Evolutionary conservation across 2,329 filamentous ascomycete species (phyloP).

Genomic region (Microsporum ferrugineum): DNA sequence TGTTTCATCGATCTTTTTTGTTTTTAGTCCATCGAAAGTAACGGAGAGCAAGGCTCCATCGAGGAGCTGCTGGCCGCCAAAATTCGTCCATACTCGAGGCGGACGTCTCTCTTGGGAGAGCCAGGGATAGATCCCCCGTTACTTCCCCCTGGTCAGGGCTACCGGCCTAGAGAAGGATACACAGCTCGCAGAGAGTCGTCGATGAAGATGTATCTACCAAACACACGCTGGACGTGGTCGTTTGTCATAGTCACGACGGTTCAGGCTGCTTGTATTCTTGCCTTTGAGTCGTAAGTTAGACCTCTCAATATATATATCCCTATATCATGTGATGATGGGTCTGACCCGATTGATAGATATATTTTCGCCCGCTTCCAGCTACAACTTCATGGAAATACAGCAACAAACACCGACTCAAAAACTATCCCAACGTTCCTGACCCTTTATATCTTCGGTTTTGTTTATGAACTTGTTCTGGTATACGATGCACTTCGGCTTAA

Average conservation of each 20-base stretch:
- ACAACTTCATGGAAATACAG: conserved; percentile 34
- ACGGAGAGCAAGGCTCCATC: conserved; percentile 22
- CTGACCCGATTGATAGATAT: conserved; percentile 47
- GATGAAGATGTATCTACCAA: conserved; percentile 61
- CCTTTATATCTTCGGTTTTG: conserved; percentile 91
- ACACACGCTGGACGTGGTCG: conserved; percentile 74
- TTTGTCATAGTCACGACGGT: conserved; percentile 64
- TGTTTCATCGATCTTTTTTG: neutral
- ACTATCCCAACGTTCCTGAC: conserved; percentile 91
- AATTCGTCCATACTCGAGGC: conserved; percentile 46
- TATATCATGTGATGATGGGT: neutral
- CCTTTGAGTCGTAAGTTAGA: conserved; percentile 66
- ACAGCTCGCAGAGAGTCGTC: conserved; percentile 26
- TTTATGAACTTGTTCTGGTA: conserved; percentile 80
- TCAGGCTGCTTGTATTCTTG: conserved; percentile 71
- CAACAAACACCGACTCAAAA: conserved; percentile 35
- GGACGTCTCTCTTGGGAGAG: conserved; percentile 49
- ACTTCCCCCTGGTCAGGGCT: conserved; percentile 38
- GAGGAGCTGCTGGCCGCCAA: conserved; percentile 36
- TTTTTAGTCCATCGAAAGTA: neutral
- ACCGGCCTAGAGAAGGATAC: conserved; percentile 43
- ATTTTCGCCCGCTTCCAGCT: conserved; percentile 78
- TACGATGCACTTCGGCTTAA: conserved; percentile 90
- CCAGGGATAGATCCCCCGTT: conserved; percentile 41
- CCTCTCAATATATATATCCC: neutral